A percentile compares a stretch with the other conserved stretches of the same genome.
phyloP scores from a whole-genome alignment of 2,329 filamentous ascomycete species.

The Aspergillus carbonarius region DNA sequence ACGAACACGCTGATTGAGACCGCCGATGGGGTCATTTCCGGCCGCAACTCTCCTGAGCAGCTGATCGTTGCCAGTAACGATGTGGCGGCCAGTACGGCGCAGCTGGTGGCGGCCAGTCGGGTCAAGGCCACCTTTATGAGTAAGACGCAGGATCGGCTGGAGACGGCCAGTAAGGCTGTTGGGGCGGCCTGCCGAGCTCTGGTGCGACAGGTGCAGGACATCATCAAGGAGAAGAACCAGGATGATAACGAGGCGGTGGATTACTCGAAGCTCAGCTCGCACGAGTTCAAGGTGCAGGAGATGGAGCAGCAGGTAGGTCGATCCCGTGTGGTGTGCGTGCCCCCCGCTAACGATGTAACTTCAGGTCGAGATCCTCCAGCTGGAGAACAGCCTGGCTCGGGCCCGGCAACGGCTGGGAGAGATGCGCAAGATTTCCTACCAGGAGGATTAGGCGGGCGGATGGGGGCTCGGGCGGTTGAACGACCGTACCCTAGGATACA shows the following conservation, averaged over 20 bases:
- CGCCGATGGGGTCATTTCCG: conserved; percentile 89
- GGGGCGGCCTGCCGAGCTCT: conserved; percentile 82
- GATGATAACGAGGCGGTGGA: conserved; percentile 79
- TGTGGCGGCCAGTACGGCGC: conserved; percentile 91
- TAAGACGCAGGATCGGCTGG: conserved; percentile 89
- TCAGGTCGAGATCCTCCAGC: conserved; percentile 93
- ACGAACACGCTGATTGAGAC: conserved; percentile 98
- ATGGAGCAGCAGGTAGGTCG: conserved; percentile 96
- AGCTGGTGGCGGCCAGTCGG: conserved; percentile 90
- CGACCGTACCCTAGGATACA: not conserved
- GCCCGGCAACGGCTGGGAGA: conserved; percentile 85
- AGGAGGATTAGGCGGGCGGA: conserved; percentile 59
- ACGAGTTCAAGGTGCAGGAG: conserved; percentile 97
- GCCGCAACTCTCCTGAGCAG: conserved; percentile 91
- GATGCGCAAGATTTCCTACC: conserved; percentile 97
- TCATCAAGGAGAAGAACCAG: conserved; percentile 82
- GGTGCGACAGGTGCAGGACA: conserved; percentile 88
- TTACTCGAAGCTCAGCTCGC: conserved; percentile 81
- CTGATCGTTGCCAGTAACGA: conserved; percentile 97
- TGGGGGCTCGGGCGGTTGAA: not conserved
- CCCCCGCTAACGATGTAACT: not conserved
- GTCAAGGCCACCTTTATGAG: conserved; percentile 99
- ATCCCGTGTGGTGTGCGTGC: not conserved
- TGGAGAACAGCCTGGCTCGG: conserved; percentile 80
- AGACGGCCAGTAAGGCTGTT: conserved; percentile 89